Percentiles rank a stretch among this genome's conserved stretches.
These are phyloP conservation scores for Balamuthia mandrillaris DNA, from an alignment of 208 protist species.

Conservation along the genomic window DNA sequence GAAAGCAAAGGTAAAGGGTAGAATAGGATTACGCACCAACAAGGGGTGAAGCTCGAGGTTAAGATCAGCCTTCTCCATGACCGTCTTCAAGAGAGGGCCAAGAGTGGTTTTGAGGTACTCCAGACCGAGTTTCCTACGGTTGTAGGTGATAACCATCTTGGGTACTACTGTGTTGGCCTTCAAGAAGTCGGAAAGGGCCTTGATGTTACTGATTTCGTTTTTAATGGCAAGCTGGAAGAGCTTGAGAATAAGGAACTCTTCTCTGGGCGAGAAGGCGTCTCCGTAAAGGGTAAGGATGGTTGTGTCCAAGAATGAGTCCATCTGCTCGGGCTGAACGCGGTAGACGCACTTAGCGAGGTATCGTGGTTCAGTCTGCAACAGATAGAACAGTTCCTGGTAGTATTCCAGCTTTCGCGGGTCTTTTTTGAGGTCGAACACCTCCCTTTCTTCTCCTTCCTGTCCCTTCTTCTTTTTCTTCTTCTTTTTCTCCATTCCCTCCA, in stretches of 20 bases:
- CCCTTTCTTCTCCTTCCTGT: constrained; percentile 8
- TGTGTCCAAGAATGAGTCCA: constrained; percentile 67
- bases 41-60: constrained; percentile 68
- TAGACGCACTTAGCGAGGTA: constrained; percentile 70
- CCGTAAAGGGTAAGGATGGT: constrained; percentile 74
- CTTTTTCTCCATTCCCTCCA: constrained; percentile 34
- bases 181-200: constrained; percentile 60
- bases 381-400: constrained; percentile 75
- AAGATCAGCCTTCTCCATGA: constrained; percentile 65
- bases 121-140: constrained; percentile 62
- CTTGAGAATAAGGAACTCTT: constrained; percentile 73
- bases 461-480: constrained; percentile 31
- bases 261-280: constrained; percentile 71
- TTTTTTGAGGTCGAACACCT: constrained; percentile 47
- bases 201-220: constrained; percentile 66
- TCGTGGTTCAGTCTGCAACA: constrained; percentile 74
- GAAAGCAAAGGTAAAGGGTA: no score
- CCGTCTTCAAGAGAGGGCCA: constrained; percentile 58
- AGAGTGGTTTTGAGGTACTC: constrained; percentile 63
- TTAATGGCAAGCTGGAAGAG: constrained; percentile 69
- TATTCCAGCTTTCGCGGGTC: constrained; percentile 51
- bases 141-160: constrained; percentile 75
- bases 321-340: constrained; percentile 56
- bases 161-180: constrained; percentile 59
- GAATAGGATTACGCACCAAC: constrained; percentile 17